Percentiles rank a stretch among this genome's conserved stretches.
These are phyloP conservation scores for Fusarium compactum DNA, from an alignment of 2,329 filamentous ascomycete genomes.

Conservation along the genomic window DNA sequence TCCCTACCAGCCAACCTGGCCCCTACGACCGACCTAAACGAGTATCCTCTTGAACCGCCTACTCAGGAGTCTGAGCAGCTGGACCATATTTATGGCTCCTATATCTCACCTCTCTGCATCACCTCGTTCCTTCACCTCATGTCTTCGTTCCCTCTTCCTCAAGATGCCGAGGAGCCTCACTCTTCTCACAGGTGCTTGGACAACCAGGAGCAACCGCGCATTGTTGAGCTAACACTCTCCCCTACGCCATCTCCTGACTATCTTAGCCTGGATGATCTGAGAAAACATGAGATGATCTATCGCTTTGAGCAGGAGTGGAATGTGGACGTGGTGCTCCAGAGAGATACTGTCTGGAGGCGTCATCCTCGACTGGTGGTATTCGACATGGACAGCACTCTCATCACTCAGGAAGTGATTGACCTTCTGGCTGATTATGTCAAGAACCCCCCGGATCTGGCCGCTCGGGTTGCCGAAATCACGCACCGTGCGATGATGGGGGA, in stretches of 20 bases:
- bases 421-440: conserved; percentile 85
- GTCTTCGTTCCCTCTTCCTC: conserved; percentile 69
- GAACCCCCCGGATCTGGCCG: conserved; percentile 77
- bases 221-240: conserved; percentile 75
- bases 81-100: conserved; percentile 74
- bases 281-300: conserved; percentile 84
- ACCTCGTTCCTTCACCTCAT: conserved; percentile 75
- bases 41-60: conserved; percentile 71
- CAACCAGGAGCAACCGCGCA: conserved; percentile 67
- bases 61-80: conserved; percentile 67
- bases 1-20: conserved; percentile 66
- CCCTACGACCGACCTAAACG: conserved; percentile 68
- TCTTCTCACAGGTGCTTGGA: conserved; percentile 76
- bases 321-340: conserved; percentile 83
- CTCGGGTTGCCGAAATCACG: conserved; percentile 88
- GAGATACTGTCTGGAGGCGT: conserved; percentile 77
- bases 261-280: conserved; percentile 74
- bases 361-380: conserved; percentile 92
- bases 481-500: conserved; percentile 96
- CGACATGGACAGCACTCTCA: conserved; percentile 98
- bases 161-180: conserved; percentile 64
- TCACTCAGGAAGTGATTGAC: conserved; percentile 97
- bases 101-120: conserved; percentile 73
- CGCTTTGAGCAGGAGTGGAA: conserved; percentile 91
- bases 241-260: conserved; percentile 72